Conservation (phyloP, 257 asterid species). For the Fraxinus pennsylvanica region DNA sequence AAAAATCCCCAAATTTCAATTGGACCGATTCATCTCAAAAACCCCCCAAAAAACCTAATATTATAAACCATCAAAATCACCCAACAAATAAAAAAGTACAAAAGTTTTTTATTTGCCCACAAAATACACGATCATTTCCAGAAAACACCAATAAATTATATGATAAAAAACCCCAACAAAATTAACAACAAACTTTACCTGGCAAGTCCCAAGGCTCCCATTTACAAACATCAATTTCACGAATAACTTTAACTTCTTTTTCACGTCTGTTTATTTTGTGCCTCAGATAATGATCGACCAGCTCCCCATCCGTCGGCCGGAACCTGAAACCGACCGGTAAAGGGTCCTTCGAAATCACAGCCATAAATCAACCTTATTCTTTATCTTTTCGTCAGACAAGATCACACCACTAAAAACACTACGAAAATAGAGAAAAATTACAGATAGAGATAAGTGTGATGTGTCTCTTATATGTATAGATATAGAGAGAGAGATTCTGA, state of each 20-base stretch:
- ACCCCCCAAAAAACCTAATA: neutral
- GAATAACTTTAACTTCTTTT: conserved; percentile 65
- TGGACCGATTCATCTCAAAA: conserved; percentile 12
- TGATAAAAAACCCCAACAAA: no score
- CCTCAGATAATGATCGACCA: conserved; percentile 71
- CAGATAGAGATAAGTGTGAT: conserved; percentile 7
- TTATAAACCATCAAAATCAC: neutral
- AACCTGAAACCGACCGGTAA: conserved; percentile 92
- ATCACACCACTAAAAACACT: neutral
- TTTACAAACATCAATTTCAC: conserved; percentile 86
- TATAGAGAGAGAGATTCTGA: conserved; percentile 31
- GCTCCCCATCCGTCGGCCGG: conserved; percentile 93
- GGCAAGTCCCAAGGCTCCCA: conserved; percentile 89
- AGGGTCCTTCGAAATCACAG: conserved; percentile 51
- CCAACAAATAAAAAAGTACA: no score
- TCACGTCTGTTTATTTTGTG: conserved; percentile 65
- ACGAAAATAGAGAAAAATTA: neutral
- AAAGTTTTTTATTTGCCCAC: neutral
- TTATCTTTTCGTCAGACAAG: neutral
- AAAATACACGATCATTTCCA: neutral
- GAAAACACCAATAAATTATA: neutral
- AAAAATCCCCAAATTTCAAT: conserved; percentile 18
- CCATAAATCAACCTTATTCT: conserved; percentile 39
- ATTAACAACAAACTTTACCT: conserved; percentile 31
- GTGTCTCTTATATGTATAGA: no score